These are phyloP conservation scores for Sugiyamaella floridensis DNA, from an alignment of 805 yeast species.

Conservation along the genomic window DNA sequence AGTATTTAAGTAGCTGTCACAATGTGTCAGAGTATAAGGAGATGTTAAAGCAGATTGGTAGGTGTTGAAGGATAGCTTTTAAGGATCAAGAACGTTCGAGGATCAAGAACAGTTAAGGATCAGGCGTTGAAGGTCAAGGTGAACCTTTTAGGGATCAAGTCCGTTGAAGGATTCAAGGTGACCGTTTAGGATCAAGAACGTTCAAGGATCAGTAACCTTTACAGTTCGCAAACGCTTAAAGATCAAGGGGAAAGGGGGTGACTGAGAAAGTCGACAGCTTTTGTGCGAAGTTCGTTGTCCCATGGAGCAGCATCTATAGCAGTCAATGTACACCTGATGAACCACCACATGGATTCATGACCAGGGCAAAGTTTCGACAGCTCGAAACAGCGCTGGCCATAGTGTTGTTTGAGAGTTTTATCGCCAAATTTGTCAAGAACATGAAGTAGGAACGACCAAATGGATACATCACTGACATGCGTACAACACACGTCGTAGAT, in stretches of 20 bases:
- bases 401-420: not conserved
- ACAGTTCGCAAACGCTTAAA: no score
- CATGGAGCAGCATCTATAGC: not conserved
- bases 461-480: constrained; percentile 29
- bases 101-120: no score
- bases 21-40: not conserved
- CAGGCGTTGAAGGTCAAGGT: no score
- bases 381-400: not conserved
- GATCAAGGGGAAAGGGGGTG: not conserved
- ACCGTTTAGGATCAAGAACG: no score
- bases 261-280: not conserved
- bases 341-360: constrained; percentile 21
- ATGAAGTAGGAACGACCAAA: constrained; percentile 27
- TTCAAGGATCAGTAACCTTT: no score
- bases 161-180: no score
- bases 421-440: constrained; percentile 2
- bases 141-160: no score
- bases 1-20: not conserved
- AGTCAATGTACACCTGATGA: constrained; percentile 8
- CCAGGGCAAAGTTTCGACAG: constrained; percentile 11
- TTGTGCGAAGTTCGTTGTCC: not conserved
- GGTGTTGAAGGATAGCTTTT: no score
- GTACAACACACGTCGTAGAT: constrained; percentile 12
- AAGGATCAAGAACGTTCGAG: no score
- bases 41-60: no score